These are phyloP conservation scores for Trichothecium sympodiale DNA, from an alignment of 2,329 filamentous ascomycete genomes.

Conservation along the genomic window DNA sequence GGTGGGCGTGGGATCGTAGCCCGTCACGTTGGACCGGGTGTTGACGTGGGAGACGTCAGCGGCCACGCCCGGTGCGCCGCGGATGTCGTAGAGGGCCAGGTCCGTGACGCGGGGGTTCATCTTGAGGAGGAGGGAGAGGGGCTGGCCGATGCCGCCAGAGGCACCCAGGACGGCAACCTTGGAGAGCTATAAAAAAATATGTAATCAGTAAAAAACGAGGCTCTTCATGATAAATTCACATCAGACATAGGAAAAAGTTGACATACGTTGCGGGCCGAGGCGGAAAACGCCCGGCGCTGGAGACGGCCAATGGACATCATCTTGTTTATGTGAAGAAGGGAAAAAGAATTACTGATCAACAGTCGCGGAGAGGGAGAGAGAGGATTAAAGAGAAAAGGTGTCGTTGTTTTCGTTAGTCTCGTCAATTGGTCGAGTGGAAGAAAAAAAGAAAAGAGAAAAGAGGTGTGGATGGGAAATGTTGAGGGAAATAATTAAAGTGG, in stretches of 20 bases:
- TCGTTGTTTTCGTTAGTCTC: conserved; percentile 1
- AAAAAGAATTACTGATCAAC: too few species aligned
- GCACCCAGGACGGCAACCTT: conserved; percentile 98
- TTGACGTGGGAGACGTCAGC: conserved; percentile 98
- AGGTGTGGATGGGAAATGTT: background rate
- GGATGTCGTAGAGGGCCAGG: conserved; percentile 96
- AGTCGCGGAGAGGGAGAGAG: background rate
- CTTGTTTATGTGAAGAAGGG: conserved; percentile 11
- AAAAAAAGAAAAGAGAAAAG: conserved; percentile 1
- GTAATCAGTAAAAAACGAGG: conserved; percentile 1
- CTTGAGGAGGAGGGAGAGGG: conserved; percentile 95
- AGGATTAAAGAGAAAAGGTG: conserved; percentile 1
- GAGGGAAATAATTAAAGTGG: background rate
- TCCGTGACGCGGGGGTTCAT: conserved; percentile 90
- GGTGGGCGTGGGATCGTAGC: conserved; percentile 67
- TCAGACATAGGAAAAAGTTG: conserved; percentile 6
- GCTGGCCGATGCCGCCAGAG: conserved; percentile 95
- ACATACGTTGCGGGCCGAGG: conserved; percentile 64
- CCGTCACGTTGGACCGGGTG: conserved; percentile 90
- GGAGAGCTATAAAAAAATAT: conserved; percentile 55
- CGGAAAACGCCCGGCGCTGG: conserved; percentile 74
- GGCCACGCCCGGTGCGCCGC: conserved; percentile 88
- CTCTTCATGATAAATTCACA: background rate
- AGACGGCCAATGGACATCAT: conserved; percentile 67
- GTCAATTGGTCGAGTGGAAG: conserved; percentile 1